Base-by-base conservation (phyloP, 2,329 filamentous ascomycete genomes). In the Mycosphaerella arachidis region DNA sequence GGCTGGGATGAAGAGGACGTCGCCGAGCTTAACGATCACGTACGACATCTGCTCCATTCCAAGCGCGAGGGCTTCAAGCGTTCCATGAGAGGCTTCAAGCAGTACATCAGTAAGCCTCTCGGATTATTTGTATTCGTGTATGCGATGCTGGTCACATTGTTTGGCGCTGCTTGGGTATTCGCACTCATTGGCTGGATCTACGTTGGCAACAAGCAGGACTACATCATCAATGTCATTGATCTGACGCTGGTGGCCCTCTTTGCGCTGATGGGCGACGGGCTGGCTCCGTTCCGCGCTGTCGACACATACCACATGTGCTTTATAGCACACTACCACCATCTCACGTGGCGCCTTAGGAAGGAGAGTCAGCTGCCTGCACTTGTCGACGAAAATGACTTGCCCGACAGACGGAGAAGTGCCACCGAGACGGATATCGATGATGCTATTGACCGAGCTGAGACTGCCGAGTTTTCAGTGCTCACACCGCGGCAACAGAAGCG, bases 251-350 rank as follows among this genome's bases (percentile, higher is more conserved):
- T 86, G 3, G 84, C 84, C 1, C 70, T 84, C 10, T 89, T 88
- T 67, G 87, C 84, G 2, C 72, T 86, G 3, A 77, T 87, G 6
- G 86, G 86, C 0, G 86, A 86, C 16, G 73, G 86, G 0, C 72
- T 88, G 20, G 84, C 85, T 0, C 78, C 91, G 0, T 95, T 93
- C 73, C 85, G 91, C 35, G 84, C 83, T 4, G 80, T 93, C 6
- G 91, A 95, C 71, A 94, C 91, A 0, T 95, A 95, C 72, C 91
- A 94, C 74, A 92, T 94, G 89, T 83, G 86, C 46, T 93, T 85
- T 74, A 89, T 95, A 61, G 86, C 87, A 0, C 87, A 87, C 63
- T 93, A 92, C 68, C 86, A 85, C 59, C 80, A 82, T 59, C 71
- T 84, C 51, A 89, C 86, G 2, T 89, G 86, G 86, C 82, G 84